Percentiles rank a stretch among this genome's conserved stretches.
Evolutionary conservation across 2,329 filamentous ascomycete species (phyloP).

Genomic region (Ophiostoma tasmaniense): DNA sequence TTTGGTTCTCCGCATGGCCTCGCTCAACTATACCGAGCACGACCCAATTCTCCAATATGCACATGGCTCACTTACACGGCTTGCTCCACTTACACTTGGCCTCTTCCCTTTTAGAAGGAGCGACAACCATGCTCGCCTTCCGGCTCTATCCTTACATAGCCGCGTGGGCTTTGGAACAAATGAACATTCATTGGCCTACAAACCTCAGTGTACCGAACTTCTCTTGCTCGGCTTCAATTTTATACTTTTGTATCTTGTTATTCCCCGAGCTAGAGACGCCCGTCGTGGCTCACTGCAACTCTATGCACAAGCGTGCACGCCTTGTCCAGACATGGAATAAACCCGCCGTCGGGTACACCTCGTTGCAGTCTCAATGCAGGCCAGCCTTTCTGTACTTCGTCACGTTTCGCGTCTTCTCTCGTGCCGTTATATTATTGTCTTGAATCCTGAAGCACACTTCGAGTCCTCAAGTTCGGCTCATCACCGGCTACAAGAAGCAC

Average conservation of each 20-base stretch:
- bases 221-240: not conserved
- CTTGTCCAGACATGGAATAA: not conserved
- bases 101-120: not conserved
- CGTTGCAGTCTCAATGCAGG: not conserved
- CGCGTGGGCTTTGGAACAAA: not conserved
- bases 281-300: not conserved
- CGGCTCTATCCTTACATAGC: not conserved
- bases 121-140: not conserved
- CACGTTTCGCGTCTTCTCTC: not conserved
- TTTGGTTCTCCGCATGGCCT: not conserved
- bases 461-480: slow-evolving; percentile 12
- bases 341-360: not conserved
- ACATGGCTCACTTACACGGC: slow-evolving; percentile 7
- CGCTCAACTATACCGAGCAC: not conserved
- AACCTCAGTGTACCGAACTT: not conserved
- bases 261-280: not conserved
- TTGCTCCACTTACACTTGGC: not conserved
- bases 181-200: not conserved
- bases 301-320: not conserved
- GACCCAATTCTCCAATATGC: slow-evolving; percentile 1
- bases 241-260: not conserved
- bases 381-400: not conserved
- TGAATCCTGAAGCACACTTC: not conserved
- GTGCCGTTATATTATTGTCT: too few species aligned
- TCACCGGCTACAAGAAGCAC: slow-evolving; percentile 13